Conservation (phyloP, 768 basidiomycete genomes). For the Tricholoma saponaceum region DNA sequence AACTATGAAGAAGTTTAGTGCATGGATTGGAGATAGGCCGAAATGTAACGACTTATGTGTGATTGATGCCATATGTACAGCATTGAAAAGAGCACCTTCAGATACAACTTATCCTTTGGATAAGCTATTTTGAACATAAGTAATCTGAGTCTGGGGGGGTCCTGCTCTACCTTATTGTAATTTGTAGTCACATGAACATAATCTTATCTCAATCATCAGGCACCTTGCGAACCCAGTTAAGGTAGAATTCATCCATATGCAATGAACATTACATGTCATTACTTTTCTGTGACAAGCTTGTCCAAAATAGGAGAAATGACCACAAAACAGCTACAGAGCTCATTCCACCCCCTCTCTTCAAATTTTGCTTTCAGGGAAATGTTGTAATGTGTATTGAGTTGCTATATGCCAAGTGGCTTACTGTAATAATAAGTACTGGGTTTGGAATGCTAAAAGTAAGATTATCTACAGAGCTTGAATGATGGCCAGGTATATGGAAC, state of each 20-base stretch:
- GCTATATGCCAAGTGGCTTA: not conserved
- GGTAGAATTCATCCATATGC: too few relatives aligned
- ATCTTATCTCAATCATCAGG: too few relatives aligned
- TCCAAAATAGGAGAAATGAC: not conserved
- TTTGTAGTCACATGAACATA: too few relatives aligned
- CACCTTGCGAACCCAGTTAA: too few relatives aligned
- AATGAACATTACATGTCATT: too few relatives aligned
- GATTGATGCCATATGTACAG: conserved; percentile 45
- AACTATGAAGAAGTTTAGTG: not conserved
- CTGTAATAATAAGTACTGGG: not conserved
- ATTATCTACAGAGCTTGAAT: not conserved
- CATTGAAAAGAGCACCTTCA: conserved; percentile 31
- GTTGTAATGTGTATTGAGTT: not conserved
- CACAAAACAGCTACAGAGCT: not conserved
- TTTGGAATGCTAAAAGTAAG: not conserved
- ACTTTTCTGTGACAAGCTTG: too few relatives aligned
- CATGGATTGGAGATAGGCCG: too few relatives aligned
- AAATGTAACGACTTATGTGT: conserved; percentile 33
- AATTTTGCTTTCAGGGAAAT: not conserved
- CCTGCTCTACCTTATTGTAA: too few relatives aligned
- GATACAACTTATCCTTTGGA: conserved; percentile 15
- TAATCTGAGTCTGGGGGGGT: too few relatives aligned
- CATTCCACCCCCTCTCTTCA: too few relatives aligned
- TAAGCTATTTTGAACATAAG: conserved; percentile 6
- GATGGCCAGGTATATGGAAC: not conserved